A percentile compares a stretch with the other conserved stretches of the same genome.
Conservation (phyloP, 176 grass and related monocot genomes). For the Avena atlantica region DNA sequence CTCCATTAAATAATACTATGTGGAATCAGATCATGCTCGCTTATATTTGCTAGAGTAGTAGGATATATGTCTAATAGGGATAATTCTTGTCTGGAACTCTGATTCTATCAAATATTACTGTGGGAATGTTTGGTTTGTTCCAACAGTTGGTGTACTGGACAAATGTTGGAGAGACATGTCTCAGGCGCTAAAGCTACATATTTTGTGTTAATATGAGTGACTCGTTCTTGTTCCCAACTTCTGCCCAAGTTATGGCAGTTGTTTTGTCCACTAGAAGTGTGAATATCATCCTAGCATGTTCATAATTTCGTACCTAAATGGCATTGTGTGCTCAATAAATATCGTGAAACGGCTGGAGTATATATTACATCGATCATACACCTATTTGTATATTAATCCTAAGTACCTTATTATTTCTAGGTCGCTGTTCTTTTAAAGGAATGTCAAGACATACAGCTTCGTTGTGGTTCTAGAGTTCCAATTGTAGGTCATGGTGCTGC, state of each 20-base stretch:
- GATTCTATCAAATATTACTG: neutral
- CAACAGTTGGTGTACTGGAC: neutral
- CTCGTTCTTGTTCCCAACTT: neutral
- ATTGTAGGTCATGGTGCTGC: slow-evolving; percentile 37
- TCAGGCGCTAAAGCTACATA: neutral
- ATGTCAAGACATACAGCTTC: slow-evolving; percentile 94
- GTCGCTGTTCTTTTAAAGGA: slow-evolving; percentile 90
- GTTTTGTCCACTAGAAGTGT: neutral
- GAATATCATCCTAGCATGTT: neutral
- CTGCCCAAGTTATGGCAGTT: neutral
- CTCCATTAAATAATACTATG: neutral
- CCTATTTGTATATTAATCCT: slow-evolving; percentile 5
- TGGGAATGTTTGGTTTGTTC: neutral
- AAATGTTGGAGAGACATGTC: neutral
- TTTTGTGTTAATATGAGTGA: neutral
- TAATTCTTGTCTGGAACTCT: neutral
- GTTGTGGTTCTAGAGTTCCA: slow-evolving; percentile 70
- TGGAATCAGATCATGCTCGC: neutral
- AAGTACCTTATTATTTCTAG: slow-evolving; percentile 46
- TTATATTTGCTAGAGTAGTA: neutral
- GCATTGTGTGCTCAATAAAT: neutral
- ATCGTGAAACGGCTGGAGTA: neutral
- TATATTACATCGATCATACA: slow-evolving; percentile 17
- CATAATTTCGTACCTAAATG: too few relatives aligned
- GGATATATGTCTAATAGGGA: neutral